Evolutionary conservation across 305 asterid genomes (phyloP), one percentile per base, ranked within the genome.

Genomic region (Fraxinus platypoda): DNA sequence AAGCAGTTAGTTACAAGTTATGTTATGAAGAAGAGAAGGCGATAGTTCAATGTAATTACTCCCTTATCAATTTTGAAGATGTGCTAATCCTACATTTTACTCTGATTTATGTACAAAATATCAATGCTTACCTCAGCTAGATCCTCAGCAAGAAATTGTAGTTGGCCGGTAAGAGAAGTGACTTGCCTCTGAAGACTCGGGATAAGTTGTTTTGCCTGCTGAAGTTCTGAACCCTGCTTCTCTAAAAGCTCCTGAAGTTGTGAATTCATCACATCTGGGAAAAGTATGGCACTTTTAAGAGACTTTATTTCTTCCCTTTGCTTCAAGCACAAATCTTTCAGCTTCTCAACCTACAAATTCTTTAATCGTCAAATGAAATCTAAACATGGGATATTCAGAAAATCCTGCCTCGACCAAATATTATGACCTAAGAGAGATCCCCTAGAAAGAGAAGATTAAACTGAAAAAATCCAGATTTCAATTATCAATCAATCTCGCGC

Each of bases 111-210:
- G 71, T 62, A 21, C 15, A 76, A 84, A 59, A 19, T 34, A 26
- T 25, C 26, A 71, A 25, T 43, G 23, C 21, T 68, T 92, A 94
- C 98, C 98, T 93, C 97, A 0, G 97, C 99, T 74, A 96, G 92
- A 91, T 91, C 99, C 34, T 90, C 93, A 15, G 98, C 97, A 75
- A 96, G 97, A 90, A 82, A 87, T 76, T 93, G 97, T 8, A 96
- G 89, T 78, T 94, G 97, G 38, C 95, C 97, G 1, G 98, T 94
- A 75, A 96, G 97, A 83, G 98, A 92, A 82, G 98, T 86, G 84
- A 96, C 98, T 94, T 96, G 99, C 83, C 82, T 88, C 85, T 96
- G 98, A 76, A 96, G 97, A 81, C 85, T 88, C 0, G 99, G 99
- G 23, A 89, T 89, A 46, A 89, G 88, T 81, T 84, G 89, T 37